Evolutionary conservation across 83 land plant species (phyloP), one percentile per base, ranked within the genome.

Genomic region (Isoetes engelmannii): DNA sequence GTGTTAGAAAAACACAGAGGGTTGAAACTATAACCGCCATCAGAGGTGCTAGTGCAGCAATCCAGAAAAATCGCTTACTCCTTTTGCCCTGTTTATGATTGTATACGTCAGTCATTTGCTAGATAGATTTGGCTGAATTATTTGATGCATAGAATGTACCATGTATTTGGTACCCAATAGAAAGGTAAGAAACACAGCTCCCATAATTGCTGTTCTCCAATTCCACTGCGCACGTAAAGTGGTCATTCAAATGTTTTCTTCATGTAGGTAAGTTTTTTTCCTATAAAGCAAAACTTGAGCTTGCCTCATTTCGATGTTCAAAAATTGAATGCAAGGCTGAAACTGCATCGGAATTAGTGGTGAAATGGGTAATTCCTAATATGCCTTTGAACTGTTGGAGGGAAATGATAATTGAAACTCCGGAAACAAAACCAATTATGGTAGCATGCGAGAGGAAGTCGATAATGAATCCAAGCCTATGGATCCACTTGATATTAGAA

Each of bases 381-480:
- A 90, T 21, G 12, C 86, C 92, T 72, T 87, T 90, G 48, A 90
- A 63, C 48, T 90, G 96, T 63, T 90, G 96, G 17, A 90, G 75
- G 48, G 67, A 71, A 8, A 90, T 81, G 7, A 84, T 46, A 0
- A 72, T 73, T 0, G 96, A 86, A 10, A 92, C 89, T 6, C 96
- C 96, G 15, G 84, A 83, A 87, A 87, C 87, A 81, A 90, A 90
- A 4, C 96, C 96, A 4, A 76, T 67, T n/a, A 87, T 85, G 0
- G 90, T 76, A 6, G 96, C 83, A 60, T 85, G 83, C 28, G 96
- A 90, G 8, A 90, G 75, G 61, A 90, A 83, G 75, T 90, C 92
- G 41, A 87, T 86, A 61, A 90, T 51, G 57, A 90, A 83, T 13
- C 96, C 96, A 12, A 90, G 61, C 71, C 94, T 89, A 78, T 37